These are phyloP conservation scores for Zymoseptoria pseudotritici DNA, from an alignment of 2,329 filamentous ascomycete genomes.

Conservation along the genomic window DNA sequence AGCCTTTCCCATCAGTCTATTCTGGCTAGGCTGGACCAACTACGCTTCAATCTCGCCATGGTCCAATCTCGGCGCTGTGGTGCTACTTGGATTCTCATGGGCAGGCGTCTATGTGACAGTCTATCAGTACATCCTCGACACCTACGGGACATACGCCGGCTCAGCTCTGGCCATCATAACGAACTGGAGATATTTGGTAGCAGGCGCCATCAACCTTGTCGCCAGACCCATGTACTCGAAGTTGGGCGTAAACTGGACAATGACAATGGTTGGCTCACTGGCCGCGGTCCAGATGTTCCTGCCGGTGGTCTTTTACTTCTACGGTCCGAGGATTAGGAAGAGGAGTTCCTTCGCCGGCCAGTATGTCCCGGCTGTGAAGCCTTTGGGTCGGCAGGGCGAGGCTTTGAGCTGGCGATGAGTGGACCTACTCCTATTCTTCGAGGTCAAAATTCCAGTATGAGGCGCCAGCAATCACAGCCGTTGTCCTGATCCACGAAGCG, in stretches of 20 bases:
- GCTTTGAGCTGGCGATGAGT: slow-evolving; percentile 6
- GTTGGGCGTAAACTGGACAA: slow-evolving; percentile 37
- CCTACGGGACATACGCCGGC: slow-evolving; percentile 37
- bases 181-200: slow-evolving; percentile 27
- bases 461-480: no score
- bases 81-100: slow-evolving; percentile 41
- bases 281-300: slow-evolving; percentile 16
- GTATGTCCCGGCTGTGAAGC: slow-evolving; percentile 5
- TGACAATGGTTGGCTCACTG: slow-evolving; percentile 36
- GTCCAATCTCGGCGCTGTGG: slow-evolving; percentile 38
- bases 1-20: slow-evolving; percentile 40
- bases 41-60: slow-evolving; percentile 37
- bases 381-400: not conserved
- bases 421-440: no score
- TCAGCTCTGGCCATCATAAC: slow-evolving; percentile 34
- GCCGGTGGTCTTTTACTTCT: slow-evolving; percentile 19
- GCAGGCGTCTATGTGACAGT: slow-evolving; percentile 38
- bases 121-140: slow-evolving; percentile 33
- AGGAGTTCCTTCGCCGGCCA: slow-evolving; percentile 30
- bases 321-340: slow-evolving; percentile 14
- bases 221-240: slow-evolving; percentile 34
- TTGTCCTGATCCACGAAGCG: no score
- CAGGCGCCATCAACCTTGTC: slow-evolving; percentile 36
- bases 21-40: slow-evolving; percentile 47
- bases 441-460: no score